phyloP scores from a whole-genome alignment of 75 land plant genomes.

The Larix kaempferi region DNA sequence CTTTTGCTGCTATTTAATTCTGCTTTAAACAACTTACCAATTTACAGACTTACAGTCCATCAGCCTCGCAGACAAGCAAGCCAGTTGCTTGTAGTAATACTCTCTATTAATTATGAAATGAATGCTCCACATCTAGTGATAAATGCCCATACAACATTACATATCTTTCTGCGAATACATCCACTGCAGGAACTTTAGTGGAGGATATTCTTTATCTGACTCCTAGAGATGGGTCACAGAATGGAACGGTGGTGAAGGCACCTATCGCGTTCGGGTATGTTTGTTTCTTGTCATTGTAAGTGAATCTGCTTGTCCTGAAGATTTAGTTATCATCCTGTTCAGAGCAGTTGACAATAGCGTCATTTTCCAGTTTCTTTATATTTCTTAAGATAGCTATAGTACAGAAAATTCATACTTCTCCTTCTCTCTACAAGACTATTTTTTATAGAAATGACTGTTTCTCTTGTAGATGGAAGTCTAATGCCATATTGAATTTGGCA shows the following conservation, averaged over 20 bases:
- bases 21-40: neutral
- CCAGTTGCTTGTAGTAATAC: conserved; percentile 35
- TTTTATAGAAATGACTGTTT: too few species aligned
- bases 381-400: too few species aligned
- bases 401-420: too few species aligned
- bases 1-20: neutral
- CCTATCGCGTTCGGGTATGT: conserved; percentile 54
- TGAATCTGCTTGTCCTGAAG: neutral
- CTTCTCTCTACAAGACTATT: too few species aligned
- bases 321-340: too few species aligned
- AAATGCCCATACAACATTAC: conserved; percentile 49
- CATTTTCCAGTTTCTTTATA: neutral
- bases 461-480: too few species aligned
- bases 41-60: conserved; percentile 28
- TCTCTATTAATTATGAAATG: conserved; percentile 14
- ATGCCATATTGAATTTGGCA: too few species aligned
- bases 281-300: neutral
- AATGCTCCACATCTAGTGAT: conserved; percentile 20
- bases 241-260: conserved; percentile 26
- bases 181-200: conserved; percentile 67
- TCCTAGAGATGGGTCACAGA: conserved; percentile 24
- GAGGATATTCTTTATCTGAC: conserved; percentile 72
- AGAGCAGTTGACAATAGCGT: neutral
- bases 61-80: conserved; percentile 38
- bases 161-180: conserved; percentile 54